Conservation (phyloP, 257 asterid species). For the Hygrophila difformis region DNA sequence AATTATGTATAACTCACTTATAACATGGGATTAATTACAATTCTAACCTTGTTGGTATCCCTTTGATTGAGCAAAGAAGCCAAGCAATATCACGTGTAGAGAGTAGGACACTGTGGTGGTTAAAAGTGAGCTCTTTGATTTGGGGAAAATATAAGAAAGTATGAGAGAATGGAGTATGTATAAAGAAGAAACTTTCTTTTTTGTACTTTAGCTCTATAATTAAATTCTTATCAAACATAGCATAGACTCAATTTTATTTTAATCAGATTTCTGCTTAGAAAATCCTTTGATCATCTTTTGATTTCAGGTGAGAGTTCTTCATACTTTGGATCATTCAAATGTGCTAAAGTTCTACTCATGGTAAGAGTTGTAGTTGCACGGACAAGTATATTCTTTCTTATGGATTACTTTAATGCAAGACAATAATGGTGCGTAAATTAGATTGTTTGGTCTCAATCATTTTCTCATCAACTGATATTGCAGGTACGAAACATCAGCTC, state of each 20-base stretch:
- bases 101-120: too few relatives aligned
- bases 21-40: too few relatives aligned
- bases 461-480: constrained; percentile 17
- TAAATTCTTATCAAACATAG: not conserved
- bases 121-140: too few relatives aligned
- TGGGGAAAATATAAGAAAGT: too few relatives aligned
- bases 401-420: constrained; percentile 3
- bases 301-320: constrained; percentile 81
- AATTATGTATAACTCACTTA: too few relatives aligned
- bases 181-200: too few relatives aligned
- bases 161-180: too few relatives aligned
- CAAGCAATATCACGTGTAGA: too few relatives aligned
- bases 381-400: constrained; percentile 12
- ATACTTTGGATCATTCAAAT: constrained; percentile 71
- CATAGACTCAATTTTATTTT: constrained; percentile 2
- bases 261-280: constrained; percentile 9
- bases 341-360: constrained; percentile 84
- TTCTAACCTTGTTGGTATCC: too few relatives aligned
- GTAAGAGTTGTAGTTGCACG: constrained; percentile 29
- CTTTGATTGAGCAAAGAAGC: too few relatives aligned
- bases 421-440: not conserved
- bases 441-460: constrained; percentile 5
- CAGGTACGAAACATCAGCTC: constrained; percentile 99
- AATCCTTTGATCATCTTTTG: not conserved
- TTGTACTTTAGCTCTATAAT: too few relatives aligned